These are phyloP conservation scores for Musa balbisiana DNA, from an alignment of 202 grass and related monocot genomes.

Conservation along the genomic window DNA sequence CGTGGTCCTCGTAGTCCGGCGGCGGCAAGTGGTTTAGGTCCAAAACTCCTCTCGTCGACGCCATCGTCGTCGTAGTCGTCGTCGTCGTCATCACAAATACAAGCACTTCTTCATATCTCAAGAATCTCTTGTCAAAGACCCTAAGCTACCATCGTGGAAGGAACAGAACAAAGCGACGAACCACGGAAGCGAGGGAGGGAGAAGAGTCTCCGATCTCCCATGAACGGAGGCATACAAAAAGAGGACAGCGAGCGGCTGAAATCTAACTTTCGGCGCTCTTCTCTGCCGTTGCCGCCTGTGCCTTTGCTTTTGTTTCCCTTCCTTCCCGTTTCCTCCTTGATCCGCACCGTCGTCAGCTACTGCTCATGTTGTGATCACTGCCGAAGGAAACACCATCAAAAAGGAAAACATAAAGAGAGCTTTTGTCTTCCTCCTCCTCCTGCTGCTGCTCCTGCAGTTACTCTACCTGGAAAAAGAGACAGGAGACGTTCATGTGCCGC, in stretches of 20 bases:
- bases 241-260: too few species aligned
- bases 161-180: not conserved
- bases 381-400: not conserved
- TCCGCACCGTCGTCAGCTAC: not conserved
- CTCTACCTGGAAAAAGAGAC: not conserved
- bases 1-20: constrained; percentile 16
- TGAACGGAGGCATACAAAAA: not conserved
- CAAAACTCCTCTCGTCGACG: constrained; percentile 23
- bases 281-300: too few species aligned
- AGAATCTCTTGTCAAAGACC: not conserved
- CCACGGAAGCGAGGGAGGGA: not conserved
- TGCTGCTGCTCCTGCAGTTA: not conserved
- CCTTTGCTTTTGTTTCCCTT: not conserved
- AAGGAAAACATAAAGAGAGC: not conserved
- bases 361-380: not conserved
- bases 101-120: not conserved
- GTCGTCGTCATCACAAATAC: not conserved
- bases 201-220: not conserved
- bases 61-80: constrained; percentile 7
- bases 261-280: not conserved
- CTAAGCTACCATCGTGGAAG: not conserved
- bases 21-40: constrained; percentile 24
- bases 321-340: not conserved
- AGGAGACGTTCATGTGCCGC: not conserved
- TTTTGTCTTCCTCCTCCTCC: not conserved